phyloP scores from a whole-genome alignment of 2,329 filamentous ascomycete genomes.

The Hypoxylon sp. region DNA sequence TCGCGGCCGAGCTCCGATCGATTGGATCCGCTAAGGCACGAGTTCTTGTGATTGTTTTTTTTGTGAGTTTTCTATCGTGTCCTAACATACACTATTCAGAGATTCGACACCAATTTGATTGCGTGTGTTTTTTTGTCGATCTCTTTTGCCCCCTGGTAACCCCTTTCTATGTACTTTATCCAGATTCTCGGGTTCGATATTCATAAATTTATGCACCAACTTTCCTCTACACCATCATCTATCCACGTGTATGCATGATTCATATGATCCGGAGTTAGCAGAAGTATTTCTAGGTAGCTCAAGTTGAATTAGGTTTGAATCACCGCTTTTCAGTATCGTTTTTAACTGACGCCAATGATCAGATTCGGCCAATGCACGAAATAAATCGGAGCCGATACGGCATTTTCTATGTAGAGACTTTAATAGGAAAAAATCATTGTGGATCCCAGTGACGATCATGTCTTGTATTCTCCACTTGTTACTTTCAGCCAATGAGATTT shows the following conservation, averaged over 20 bases:
- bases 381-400: constrained; percentile 42
- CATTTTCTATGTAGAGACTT: constrained; percentile 24
- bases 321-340: constrained; percentile 7
- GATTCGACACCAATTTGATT: constrained; percentile 19
- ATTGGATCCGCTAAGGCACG: constrained; percentile 20
- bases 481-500: constrained; percentile 29
- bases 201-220: constrained; percentile 24
- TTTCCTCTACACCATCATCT: constrained; percentile 11
- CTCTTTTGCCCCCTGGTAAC: constrained; percentile 8
- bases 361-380: constrained; percentile 35
- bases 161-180: constrained; percentile 24
- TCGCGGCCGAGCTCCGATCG: constrained; percentile 38
- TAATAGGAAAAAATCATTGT: constrained; percentile 28
- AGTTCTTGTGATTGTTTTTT: constrained; percentile 33
- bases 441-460: constrained; percentile 38
- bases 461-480: constrained; percentile 3
- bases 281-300: not conserved
- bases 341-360: not conserved
- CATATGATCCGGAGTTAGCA: not conserved
- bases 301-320: constrained; percentile 3
- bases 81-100: constrained; percentile 1
- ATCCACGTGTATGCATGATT: not conserved
- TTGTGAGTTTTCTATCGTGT: constrained; percentile 17
- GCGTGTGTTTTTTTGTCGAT: constrained; percentile 20
- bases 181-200: constrained; percentile 31